Percentiles rank a stretch among this genome's conserved stretches.
These are phyloP conservation scores for Amesomyces nigricolor DNA, from an alignment of 2,329 filamentous ascomycete genomes.

Conservation along the genomic window DNA sequence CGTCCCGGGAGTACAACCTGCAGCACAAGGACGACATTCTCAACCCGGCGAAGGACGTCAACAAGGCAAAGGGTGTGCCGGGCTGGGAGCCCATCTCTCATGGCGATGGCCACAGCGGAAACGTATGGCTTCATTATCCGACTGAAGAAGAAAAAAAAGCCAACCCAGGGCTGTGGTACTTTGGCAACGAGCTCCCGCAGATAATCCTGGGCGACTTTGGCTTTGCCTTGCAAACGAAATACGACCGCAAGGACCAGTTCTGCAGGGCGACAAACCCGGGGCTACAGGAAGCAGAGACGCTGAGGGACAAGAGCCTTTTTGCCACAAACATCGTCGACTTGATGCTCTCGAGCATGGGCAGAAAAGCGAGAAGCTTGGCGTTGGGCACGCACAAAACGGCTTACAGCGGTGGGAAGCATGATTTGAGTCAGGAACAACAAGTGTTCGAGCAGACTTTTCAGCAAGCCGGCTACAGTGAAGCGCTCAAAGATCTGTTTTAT, in stretches of 20 bases:
- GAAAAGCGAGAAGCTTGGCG: background rate
- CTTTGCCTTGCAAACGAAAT: background rate
- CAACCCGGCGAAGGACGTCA: background rate
- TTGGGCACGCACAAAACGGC: background rate
- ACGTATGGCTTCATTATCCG: slow-evolving; percentile 18
- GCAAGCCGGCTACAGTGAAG: background rate
- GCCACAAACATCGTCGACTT: background rate
- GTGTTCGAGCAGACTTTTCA: background rate
- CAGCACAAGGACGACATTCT: background rate
- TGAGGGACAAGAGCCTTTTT: slow-evolving; percentile 12
- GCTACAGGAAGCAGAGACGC: slow-evolving; percentile 6
- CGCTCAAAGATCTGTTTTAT: background rate
- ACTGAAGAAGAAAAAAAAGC: slow-evolving; percentile 10
- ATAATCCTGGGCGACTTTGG: slow-evolving; percentile 18
- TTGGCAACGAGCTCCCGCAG: slow-evolving; percentile 12
- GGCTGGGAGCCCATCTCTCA: slow-evolving; percentile 16
- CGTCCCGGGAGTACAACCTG: background rate
- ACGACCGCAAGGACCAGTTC: background rate
- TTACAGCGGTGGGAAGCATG: background rate
- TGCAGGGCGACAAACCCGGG: background rate
- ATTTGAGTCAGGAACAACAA: background rate
- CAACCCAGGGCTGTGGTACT: slow-evolving; percentile 1
- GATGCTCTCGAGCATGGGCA: background rate
- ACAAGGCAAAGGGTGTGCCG: background rate
- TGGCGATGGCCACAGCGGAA: slow-evolving; percentile 5